These are phyloP conservation scores for Aspergillus nidulans DNA, from an alignment of 495 filamentous ascomycete genomes.

Conservation along the genomic window DNA sequence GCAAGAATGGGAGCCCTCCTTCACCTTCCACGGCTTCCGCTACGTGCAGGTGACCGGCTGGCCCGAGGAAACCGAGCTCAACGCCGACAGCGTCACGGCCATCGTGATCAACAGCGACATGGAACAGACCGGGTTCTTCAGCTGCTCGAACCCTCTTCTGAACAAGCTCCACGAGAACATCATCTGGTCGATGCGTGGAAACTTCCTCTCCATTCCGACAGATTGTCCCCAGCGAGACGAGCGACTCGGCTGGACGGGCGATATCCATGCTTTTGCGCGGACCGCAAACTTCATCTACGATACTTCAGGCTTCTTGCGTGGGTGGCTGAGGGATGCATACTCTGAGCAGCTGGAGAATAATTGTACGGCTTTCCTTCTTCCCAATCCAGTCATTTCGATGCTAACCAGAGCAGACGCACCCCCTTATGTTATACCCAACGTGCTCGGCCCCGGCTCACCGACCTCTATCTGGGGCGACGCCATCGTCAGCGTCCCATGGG, in stretches of 20 bases:
- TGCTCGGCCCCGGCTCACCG: constrained; percentile 24
- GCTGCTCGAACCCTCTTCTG: constrained; percentile 42
- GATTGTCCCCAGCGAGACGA: constrained; percentile 57
- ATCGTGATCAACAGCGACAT: constrained; percentile 51
- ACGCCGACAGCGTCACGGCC: constrained; percentile 28
- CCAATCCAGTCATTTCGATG: neutral
- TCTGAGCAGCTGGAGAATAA: constrained; percentile 32
- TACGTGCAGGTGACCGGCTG: constrained; percentile 49
- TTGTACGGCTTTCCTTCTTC: neutral
- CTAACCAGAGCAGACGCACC: neutral
- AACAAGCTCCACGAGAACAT: constrained; percentile 51
- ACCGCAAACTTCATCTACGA: constrained; percentile 51
- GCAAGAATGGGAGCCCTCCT: constrained; percentile 7
- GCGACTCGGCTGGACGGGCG: constrained; percentile 55
- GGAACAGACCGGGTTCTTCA: constrained; percentile 42
- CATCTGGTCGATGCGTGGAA: constrained; percentile 51
- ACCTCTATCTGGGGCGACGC: constrained; percentile 47
- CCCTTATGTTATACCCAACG: constrained; percentile 38
- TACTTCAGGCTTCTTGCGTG: constrained; percentile 43
- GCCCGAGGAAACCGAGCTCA: constrained; percentile 17
- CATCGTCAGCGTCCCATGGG: constrained; percentile 44
- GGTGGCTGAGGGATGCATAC: constrained; percentile 46
- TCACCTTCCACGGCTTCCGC: constrained; percentile 21
- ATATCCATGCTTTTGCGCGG: constrained; percentile 48
- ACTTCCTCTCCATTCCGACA: constrained; percentile 52